Percentiles rank a stretch among this genome's conserved stretches.
Conservation (phyloP, 2,329 filamentous ascomycete genomes). For the Drechslerella coelobrocha region DNA sequence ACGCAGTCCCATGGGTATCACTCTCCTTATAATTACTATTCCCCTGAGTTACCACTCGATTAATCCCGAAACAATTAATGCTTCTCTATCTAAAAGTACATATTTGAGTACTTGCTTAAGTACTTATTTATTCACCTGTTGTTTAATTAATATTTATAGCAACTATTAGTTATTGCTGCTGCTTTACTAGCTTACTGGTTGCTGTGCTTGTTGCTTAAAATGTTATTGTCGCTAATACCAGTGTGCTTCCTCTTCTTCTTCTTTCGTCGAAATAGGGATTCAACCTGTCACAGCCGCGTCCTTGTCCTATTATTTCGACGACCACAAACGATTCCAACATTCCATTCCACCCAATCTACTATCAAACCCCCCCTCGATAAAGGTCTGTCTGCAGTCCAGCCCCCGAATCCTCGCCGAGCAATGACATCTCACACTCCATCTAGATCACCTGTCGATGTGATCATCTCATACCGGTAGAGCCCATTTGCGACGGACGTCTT, state of each 20-base stretch:
- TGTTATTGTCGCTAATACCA: not conserved
- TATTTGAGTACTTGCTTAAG: conserved; percentile 2
- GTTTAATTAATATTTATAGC: not conserved
- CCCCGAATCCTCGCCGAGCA: not conserved
- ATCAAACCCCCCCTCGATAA: not conserved
- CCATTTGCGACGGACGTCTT: not conserved
- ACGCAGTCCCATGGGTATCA: too few relatives aligned
- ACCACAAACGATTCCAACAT: not conserved
- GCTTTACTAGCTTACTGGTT: too few relatives aligned
- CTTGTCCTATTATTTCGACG: not conserved
- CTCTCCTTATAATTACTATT: too few relatives aligned
- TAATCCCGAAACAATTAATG: too few relatives aligned
- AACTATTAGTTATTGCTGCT: too few relatives aligned
- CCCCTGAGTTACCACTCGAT: too few relatives aligned
- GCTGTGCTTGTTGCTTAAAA: not conserved
- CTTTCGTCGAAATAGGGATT: conserved; percentile 5
- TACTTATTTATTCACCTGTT: conserved; percentile 3
- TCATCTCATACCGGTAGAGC: conserved; percentile 30
- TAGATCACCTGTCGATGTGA: conserved; percentile 27
- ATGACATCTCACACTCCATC: conserved; percentile 28
- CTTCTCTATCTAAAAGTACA: not conserved
- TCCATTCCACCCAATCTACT: conserved; percentile 5
- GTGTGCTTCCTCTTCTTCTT: not conserved
- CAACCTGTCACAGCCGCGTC: conserved; percentile 4
- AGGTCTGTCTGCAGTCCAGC: conserved; percentile 3